Conservation (phyloP, 345 rosid species). For the Hibiscus trionum region DNA sequence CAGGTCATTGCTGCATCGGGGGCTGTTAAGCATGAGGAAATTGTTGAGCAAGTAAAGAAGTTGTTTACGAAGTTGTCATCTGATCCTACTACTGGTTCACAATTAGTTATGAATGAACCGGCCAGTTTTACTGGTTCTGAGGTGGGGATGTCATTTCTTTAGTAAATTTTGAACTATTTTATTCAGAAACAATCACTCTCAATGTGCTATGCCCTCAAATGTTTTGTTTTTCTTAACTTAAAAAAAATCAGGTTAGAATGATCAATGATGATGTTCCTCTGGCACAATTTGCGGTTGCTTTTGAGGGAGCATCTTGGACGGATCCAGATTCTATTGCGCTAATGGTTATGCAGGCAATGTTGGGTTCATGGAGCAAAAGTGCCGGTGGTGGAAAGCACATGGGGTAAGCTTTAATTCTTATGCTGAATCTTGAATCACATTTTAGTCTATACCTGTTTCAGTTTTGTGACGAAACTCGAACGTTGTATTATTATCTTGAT, state of each 20-base stretch:
- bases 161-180: neutral
- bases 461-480: neutral
- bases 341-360: constrained; percentile 98
- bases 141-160: constrained; percentile 35
- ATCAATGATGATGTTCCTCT: constrained; percentile 87
- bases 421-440: neutral
- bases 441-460: neutral
- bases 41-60: constrained; percentile 83
- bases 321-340: constrained; percentile 95
- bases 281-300: constrained; percentile 98
- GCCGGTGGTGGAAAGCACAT: constrained; percentile 94
- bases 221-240: neutral
- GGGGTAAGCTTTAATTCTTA: constrained; percentile 57
- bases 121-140: constrained; percentile 95
- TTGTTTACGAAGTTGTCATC: constrained; percentile 72
- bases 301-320: constrained; percentile 95
- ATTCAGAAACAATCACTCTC: neutral
- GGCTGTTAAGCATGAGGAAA: constrained; percentile 95
- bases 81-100: constrained; percentile 80
- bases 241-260: constrained; percentile 66
- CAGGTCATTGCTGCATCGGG: constrained; percentile 96
- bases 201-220: neutral
- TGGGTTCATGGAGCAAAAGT: constrained; percentile 91
- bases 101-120: constrained; percentile 75
- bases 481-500: constrained; percentile 14